phyloP scores from a whole-genome alignment of 1,139 yeast genomes.

The Taphrina pruni region DNA sequence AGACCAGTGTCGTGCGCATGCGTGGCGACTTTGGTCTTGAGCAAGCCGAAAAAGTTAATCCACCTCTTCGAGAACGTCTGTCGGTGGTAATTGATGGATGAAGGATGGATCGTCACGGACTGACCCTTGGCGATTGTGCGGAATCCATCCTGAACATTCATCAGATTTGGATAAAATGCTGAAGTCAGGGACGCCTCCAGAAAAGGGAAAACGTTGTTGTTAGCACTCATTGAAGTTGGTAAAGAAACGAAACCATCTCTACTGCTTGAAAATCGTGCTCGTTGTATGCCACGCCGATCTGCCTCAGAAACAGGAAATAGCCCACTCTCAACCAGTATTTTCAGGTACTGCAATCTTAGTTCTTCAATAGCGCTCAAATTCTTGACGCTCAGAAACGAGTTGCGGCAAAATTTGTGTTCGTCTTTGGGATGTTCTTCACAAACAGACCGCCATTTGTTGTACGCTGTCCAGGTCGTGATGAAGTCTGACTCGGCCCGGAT shows the following conservation, averaged over 20 bases:
- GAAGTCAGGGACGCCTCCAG: slow-evolving; percentile 35
- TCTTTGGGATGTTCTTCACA: slow-evolving; percentile 30
- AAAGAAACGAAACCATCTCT: slow-evolving; percentile 38
- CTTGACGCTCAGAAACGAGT: slow-evolving; percentile 24
- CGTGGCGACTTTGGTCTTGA: slow-evolving; percentile 31
- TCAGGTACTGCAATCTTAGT: slow-evolving; percentile 34
- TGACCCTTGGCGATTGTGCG: slow-evolving; percentile 35
- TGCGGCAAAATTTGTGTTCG: slow-evolving; percentile 39
- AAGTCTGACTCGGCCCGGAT: slow-evolving; percentile 40
- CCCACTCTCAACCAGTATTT: slow-evolving; percentile 37
- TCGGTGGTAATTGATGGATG: slow-evolving; percentile 21
- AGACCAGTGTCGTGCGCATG: slow-evolving; percentile 39
- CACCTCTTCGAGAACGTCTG: slow-evolving; percentile 20
- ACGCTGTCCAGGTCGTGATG: slow-evolving; percentile 39
- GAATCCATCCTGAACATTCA: slow-evolving; percentile 32
- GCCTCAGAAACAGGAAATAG: slow-evolving; percentile 22
- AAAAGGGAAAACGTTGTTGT: slow-evolving; percentile 18
- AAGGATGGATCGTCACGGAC: slow-evolving; percentile 32
- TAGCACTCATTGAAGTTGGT: slow-evolving; percentile 20
- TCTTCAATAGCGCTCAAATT: slow-evolving; percentile 32
- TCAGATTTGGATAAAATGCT: slow-evolving; percentile 41
- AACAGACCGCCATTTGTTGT: slow-evolving; percentile 40
- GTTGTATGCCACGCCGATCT: slow-evolving; percentile 20
- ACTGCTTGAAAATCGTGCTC: slow-evolving; percentile 27
- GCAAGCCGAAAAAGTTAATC: slow-evolving; percentile 29